Percentiles rank a stretch among this genome's conserved stretches.
These are phyloP conservation scores for Skeletonema grethae DNA, from an alignment of 108 stramenopile species.

Conservation along the genomic window DNA sequence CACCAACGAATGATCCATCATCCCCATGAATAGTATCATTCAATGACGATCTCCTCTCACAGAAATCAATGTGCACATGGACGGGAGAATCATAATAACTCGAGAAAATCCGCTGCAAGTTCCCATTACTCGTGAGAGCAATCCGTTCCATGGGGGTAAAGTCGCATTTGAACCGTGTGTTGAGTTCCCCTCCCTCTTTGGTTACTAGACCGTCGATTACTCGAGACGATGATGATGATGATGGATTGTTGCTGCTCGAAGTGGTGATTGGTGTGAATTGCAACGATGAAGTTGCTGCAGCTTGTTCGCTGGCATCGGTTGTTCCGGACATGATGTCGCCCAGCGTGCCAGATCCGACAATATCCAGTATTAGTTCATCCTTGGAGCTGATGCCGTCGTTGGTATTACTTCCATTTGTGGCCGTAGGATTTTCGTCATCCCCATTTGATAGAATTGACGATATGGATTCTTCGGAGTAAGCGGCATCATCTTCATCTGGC, in stretches of 20 bases:
- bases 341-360: constrained; percentile 58
- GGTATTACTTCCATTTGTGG: neutral
- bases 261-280: neutral
- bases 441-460: neutral
- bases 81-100: constrained; percentile 87
- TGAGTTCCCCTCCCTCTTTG: constrained; percentile 48
- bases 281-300: neutral
- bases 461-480: neutral
- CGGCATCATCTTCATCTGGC: neutral
- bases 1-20: neutral
- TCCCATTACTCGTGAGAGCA: constrained; percentile 83
- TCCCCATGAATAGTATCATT: neutral
- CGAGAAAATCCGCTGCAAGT: constrained; percentile 80
- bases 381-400: neutral
- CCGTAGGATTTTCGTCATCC: too few species aligned
- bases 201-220: constrained; percentile 53
- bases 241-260: neutral
- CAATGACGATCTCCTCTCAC: constrained; percentile 14
- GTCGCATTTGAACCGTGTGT: constrained; percentile 35
- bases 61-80: constrained; percentile 64
- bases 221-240: neutral
- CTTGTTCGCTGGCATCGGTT: constrained; percentile 12
- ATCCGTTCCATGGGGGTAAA: constrained; percentile 78
- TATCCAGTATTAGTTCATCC: constrained; percentile 14
- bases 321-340: constrained; percentile 79